Evolutionary conservation across 441 rosid genomes (phyloP).

Genomic region (Cnidoscolus chayamansa): DNA sequence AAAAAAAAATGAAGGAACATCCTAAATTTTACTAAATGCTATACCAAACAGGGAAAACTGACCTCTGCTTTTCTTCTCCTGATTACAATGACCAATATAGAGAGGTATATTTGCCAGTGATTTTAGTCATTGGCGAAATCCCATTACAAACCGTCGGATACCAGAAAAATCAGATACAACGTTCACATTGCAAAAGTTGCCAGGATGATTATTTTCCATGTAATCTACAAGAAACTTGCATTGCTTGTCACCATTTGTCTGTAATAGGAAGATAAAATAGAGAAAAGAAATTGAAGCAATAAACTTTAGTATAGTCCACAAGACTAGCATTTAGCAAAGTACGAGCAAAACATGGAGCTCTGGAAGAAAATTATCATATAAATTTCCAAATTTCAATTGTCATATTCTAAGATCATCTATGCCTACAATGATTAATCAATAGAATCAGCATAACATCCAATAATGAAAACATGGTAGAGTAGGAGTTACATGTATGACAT

Average conservation of each 20-base stretch:
- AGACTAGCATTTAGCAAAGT: not conserved
- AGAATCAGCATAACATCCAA: not conserved
- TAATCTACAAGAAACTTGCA: conserved; percentile 63
- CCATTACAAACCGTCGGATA: conserved; percentile 58
- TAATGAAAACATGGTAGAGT: too few species aligned
- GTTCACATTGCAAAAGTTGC: conserved; percentile 47
- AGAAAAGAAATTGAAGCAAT: conserved; percentile 9
- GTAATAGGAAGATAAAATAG: conserved; percentile 22
- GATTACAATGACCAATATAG: not conserved
- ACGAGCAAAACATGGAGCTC: not conserved
- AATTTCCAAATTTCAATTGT: not conserved
- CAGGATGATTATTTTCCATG: conserved; percentile 36
- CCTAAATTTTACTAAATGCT: not conserved
- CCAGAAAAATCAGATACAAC: conserved; percentile 71
- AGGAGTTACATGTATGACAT: not conserved
- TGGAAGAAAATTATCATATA: not conserved
- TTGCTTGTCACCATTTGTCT: conserved; percentile 84
- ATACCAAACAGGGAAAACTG: not conserved
- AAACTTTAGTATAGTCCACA: not conserved
- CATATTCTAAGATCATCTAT: not conserved
- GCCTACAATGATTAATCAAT: not conserved
- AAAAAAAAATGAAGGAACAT: not conserved
- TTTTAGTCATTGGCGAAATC: conserved; percentile 40
- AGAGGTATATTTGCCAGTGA: not conserved
- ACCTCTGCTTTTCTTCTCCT: not conserved